Percentiles rank a stretch among this genome's conserved stretches.
Evolutionary conservation across 768 basidiomycete species (phyloP).

Genomic region (Mycena chlorophos): DNA sequence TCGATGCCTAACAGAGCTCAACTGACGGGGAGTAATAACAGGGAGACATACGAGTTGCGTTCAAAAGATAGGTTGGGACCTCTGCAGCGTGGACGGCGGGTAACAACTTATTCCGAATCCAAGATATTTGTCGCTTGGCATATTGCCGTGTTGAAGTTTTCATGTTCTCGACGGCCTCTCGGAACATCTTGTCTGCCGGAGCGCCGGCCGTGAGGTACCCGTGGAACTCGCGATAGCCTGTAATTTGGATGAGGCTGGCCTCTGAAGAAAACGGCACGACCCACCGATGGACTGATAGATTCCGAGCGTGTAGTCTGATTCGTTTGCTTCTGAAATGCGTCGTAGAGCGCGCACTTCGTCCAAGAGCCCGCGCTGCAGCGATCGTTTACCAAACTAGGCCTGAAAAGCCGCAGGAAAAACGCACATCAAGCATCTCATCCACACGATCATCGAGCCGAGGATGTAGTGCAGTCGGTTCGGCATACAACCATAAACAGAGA

Average conservation of each 20-base stretch:
- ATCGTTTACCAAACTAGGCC: constrained; percentile 3
- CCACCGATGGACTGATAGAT: constrained; percentile 94
- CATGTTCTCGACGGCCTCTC: constrained; percentile 69
- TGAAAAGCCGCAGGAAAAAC: background rate
- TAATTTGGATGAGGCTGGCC: background rate
- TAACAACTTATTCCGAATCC: constrained; percentile 88
- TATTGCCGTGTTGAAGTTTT: constrained; percentile 88
- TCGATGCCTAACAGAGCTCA: constrained; percentile 42
- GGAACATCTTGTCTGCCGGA: constrained; percentile 44
- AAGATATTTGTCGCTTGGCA: constrained; percentile 86
- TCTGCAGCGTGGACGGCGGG: constrained; percentile 64
- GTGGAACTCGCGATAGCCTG: constrained; percentile 93
- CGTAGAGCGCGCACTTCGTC: constrained; percentile 69
- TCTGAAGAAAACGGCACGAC: background rate
- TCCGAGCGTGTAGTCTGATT: constrained; percentile 71
- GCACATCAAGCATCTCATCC: constrained; percentile 87
- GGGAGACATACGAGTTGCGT: constrained; percentile 59
- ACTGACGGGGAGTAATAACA: background rate
- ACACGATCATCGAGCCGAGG: constrained; percentile 76
- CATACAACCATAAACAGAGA: constrained; percentile 89
- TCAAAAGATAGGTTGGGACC: constrained; percentile 54
- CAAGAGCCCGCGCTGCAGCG: constrained; percentile 68
- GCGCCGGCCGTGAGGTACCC: constrained; percentile 53
- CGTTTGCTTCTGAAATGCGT: constrained; percentile 5
- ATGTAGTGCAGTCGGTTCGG: constrained; percentile 61